phyloP scores from a whole-genome alignment of 1,284 basidiomycete species.

The Cutaneotrichosporon mucoides region DNA sequence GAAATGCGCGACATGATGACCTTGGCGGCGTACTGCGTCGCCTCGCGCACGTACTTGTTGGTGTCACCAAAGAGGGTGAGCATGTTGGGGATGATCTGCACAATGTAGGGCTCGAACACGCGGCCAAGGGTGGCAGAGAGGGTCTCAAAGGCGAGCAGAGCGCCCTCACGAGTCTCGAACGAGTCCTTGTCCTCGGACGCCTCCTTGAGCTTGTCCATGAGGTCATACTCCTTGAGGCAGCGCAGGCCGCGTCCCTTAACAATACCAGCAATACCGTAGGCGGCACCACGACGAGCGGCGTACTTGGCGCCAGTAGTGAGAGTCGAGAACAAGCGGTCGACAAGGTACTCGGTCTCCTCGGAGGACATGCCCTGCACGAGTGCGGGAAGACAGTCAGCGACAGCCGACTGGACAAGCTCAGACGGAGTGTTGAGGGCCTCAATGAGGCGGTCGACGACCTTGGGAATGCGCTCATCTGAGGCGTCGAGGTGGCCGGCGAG shows the following conservation, averaged over 20 bases:
- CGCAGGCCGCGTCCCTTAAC: constrained; percentile 84
- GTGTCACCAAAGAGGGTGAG: constrained; percentile 87
- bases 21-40: constrained; percentile 85
- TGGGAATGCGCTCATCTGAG: constrained; percentile 69
- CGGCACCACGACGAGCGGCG: constrained; percentile 85
- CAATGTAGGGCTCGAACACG: constrained; percentile 88
- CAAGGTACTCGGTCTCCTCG: constrained; percentile 61
- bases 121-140: constrained; percentile 79
- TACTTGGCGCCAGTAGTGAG: constrained; percentile 79
- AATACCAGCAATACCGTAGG: constrained; percentile 91
- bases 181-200: constrained; percentile 87
- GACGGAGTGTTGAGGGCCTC: constrained; percentile 91
- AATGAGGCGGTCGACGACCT: constrained; percentile 84
- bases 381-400: constrained; percentile 89
- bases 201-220: constrained; percentile 68
- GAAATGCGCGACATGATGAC: constrained; percentile 96
- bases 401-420: constrained; percentile 94
- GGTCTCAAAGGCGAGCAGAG: constrained; percentile 93
- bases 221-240: constrained; percentile 76
- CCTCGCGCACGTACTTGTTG: constrained; percentile 85
- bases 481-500: constrained; percentile 82
- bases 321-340: constrained; percentile 72
- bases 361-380: constrained; percentile 70
- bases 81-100: constrained; percentile 77
- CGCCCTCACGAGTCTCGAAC: constrained; percentile 83